phyloP scores from a whole-genome alignment of 2,329 filamentous ascomycete species.

The Xylogone sp. region DNA sequence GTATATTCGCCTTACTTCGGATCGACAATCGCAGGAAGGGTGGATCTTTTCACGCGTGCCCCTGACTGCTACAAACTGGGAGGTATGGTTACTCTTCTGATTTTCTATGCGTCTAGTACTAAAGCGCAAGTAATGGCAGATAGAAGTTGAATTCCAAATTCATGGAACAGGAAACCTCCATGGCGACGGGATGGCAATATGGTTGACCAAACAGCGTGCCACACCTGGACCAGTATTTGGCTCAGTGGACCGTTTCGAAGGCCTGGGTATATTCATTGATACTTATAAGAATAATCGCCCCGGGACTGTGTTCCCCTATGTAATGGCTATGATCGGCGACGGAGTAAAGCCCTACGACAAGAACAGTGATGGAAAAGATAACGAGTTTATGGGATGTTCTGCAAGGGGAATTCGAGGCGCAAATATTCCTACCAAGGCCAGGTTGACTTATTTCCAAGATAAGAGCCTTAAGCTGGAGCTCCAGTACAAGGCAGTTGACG shows the following conservation, averaged over 20 bases:
- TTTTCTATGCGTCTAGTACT: slow-evolving; percentile 1
- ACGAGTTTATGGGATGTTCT: slow-evolving; percentile 92
- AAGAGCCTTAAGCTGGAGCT: slow-evolving; percentile 86
- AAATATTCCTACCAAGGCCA: slow-evolving; percentile 75
- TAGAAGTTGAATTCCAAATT: slow-evolving; percentile 94
- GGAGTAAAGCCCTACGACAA: slow-evolving; percentile 88
- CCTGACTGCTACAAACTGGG: slow-evolving; percentile 97
- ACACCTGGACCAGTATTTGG: slow-evolving; percentile 83
- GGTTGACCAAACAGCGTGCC: slow-evolving; percentile 92
- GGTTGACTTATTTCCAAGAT: slow-evolving; percentile 95
- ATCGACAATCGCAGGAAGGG: slow-evolving; percentile 84
- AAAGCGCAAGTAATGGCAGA: slow-evolving; percentile 36
- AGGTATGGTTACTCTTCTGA: slow-evolving; percentile 43
- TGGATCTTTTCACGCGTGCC: slow-evolving; percentile 94
- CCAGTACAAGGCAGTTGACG: slow-evolving; percentile 86
- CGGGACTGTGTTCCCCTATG: slow-evolving; percentile 91
- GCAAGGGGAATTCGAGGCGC: slow-evolving; percentile 84
- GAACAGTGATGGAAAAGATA: slow-evolving; percentile 87
- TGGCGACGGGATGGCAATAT: slow-evolving; percentile 96
- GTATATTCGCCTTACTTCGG: slow-evolving; percentile 89
- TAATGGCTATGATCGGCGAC: slow-evolving; percentile 98
- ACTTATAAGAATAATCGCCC: slow-evolving; percentile 99
- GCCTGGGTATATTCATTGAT: slow-evolving; percentile 87
- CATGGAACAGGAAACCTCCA: slow-evolving; percentile 85
- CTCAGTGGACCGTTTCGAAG: slow-evolving; percentile 83